These are phyloP conservation scores for Linanthus parryae DNA, from an alignment of 148 eudicot species.

Conservation along the genomic window DNA sequence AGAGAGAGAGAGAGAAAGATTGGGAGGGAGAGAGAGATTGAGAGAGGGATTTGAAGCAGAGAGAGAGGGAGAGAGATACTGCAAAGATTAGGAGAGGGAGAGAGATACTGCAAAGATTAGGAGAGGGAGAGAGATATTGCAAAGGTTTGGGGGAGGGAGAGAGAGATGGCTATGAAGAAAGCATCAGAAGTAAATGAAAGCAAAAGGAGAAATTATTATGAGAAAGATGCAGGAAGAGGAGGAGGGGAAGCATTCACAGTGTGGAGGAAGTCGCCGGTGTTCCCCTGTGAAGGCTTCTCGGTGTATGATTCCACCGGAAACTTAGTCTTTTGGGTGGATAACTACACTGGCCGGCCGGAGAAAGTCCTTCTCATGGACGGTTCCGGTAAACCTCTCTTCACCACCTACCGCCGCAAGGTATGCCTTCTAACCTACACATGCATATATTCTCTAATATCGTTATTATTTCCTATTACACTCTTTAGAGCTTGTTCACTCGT, in stretches of 20 bases:
- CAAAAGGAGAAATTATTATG: conserved; percentile 7
- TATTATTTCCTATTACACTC: no score
- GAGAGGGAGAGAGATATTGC: no score
- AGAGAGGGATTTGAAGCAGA: no score
- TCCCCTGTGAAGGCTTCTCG: conserved; percentile 62
- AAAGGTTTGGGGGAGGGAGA: no score
- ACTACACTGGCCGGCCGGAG: conserved; percentile 40
- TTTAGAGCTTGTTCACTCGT: background rate
- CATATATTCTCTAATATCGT: background rate
- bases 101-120: no score
- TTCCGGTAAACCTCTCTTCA: conserved; percentile 43
- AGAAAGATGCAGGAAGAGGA: background rate
- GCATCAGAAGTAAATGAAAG: conserved; percentile 26
- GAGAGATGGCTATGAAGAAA: no score
- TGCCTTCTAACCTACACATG: no score
- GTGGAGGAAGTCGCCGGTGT: conserved; percentile 71
- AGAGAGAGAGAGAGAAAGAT: no score
- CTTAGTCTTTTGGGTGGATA: conserved; percentile 65
- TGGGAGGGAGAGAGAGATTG: no score
- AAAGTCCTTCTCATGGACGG: conserved; percentile 73
- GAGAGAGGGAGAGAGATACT: no score
- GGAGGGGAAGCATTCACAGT: conserved; percentile 40
- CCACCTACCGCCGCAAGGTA: conserved; percentile 66
- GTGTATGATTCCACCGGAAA: conserved; percentile 57
- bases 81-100: no score